These are phyloP conservation scores for Cytospora schulzeri DNA, from an alignment of 2,329 filamentous ascomycete species.

Conservation along the genomic window DNA sequence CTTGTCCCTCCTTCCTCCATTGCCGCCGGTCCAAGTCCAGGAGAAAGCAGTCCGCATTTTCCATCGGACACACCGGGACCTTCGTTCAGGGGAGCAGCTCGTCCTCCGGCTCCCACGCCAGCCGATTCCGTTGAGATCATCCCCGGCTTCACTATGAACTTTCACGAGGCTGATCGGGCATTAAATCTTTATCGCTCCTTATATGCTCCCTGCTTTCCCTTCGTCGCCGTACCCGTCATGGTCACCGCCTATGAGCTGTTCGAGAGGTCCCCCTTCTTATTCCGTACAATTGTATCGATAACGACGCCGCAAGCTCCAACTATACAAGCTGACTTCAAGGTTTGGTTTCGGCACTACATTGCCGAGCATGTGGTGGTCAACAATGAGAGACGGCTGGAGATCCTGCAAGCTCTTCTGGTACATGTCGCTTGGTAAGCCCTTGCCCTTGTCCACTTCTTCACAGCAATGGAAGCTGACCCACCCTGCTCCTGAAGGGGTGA, in stretches of 20 bases:
- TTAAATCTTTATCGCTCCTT: slow-evolving; percentile 39
- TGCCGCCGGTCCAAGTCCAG: background rate
- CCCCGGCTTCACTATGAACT: slow-evolving; percentile 40
- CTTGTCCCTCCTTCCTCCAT: slow-evolving; percentile 10
- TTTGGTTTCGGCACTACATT: slow-evolving; percentile 42
- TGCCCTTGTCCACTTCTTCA: background rate
- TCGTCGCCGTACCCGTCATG: slow-evolving; percentile 37
- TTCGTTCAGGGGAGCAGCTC: slow-evolving; percentile 3
- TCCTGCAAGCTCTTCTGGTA: slow-evolving; percentile 44
- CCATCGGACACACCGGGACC: background rate
- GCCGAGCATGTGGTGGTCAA: slow-evolving; percentile 42
- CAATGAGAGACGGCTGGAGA: slow-evolving; percentile 40
- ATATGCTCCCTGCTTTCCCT: slow-evolving; percentile 42
- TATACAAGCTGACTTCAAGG: slow-evolving; percentile 37
- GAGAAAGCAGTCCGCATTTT: background rate
- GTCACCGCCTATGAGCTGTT: slow-evolving; percentile 38
- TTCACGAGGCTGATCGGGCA: slow-evolving; percentile 37
- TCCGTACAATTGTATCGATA: slow-evolving; percentile 42
- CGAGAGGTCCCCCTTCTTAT: slow-evolving; percentile 38
- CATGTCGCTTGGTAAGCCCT: slow-evolving; percentile 41
- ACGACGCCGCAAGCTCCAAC: slow-evolving; percentile 37
- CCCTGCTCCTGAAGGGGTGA: slow-evolving; percentile 38
- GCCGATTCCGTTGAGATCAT: slow-evolving; percentile 37
- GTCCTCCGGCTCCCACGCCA: background rate
- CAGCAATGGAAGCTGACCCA: background rate